Percentiles rank a stretch among this genome's conserved stretches.
Evolutionary conservation across 345 rosid genomes (phyloP).

Genomic region (Acer yangbiense): DNA sequence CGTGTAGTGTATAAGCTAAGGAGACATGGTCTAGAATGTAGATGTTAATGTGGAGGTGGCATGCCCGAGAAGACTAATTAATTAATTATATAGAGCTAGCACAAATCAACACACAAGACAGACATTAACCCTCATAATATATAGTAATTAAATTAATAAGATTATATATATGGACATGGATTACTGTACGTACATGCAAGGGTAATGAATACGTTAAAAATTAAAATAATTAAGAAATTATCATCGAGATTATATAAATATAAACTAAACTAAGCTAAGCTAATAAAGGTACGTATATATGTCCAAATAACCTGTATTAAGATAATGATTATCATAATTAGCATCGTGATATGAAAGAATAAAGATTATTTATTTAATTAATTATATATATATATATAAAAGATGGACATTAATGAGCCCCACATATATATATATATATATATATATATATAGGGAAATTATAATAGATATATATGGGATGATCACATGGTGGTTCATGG

Average conservation of each 20-base stretch:
- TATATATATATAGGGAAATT: conserved; percentile 2
- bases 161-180: conserved; percentile 27
- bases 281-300: conserved; percentile 2
- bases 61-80: conserved; percentile 30
- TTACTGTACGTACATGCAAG: conserved; percentile 19
- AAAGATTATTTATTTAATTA: conserved; percentile 11
- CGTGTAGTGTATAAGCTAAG: conserved; percentile 29
- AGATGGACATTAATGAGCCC: background rate
- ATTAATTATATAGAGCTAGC: background rate
- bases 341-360: conserved; percentile 29
- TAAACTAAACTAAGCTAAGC: background rate
- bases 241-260: conserved; percentile 7
- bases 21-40: conserved; percentile 29
- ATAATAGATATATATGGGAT: conserved; percentile 26
- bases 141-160: background rate
- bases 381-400: too few relatives aligned
- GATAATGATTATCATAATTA: background rate
- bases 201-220: background rate
- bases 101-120: conserved; percentile 21
- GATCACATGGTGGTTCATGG: conserved; percentile 53
- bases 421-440: background rate
- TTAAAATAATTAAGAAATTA: background rate
- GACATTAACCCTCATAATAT: background rate
- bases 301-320: conserved; percentile 16
- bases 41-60: conserved; percentile 5